Evolutionary conservation across 805 yeast genomes (phyloP).

Genomic region (Nakazawaea wickerhamii): DNA sequence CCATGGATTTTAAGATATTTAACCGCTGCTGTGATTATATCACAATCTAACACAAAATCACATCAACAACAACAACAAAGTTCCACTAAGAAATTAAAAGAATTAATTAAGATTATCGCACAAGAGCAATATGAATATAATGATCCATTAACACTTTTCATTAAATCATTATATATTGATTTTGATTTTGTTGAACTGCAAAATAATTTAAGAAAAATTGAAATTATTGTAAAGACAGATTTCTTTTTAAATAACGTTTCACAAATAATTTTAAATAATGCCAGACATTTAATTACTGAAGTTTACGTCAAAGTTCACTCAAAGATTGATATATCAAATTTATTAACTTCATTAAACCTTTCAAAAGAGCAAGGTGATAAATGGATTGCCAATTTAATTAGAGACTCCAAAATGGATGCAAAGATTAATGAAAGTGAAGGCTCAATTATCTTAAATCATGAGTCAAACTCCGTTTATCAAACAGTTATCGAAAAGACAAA

Average conservation of each 20-base stretch:
- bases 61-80: constrained; percentile 19
- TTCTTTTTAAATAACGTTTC: constrained; percentile 46
- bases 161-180: constrained; percentile 49
- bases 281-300: constrained; percentile 47
- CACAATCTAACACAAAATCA: constrained; percentile 28
- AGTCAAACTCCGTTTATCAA: constrained; percentile 53
- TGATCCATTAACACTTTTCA: constrained; percentile 58
- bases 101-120: constrained; percentile 48
- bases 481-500: constrained; percentile 66
- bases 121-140: constrained; percentile 61
- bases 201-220: constrained; percentile 40
- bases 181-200: constrained; percentile 54
- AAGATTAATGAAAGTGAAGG: constrained; percentile 48
- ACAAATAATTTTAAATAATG: constrained; percentile 37
- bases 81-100: constrained; percentile 52
- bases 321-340: constrained; percentile 38
- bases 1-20: constrained; percentile 69
- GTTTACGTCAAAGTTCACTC: constrained; percentile 50
- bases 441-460: constrained; percentile 46
- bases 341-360: constrained; percentile 40
- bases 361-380: constrained; percentile 41
- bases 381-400: constrained; percentile 45
- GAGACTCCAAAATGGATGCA: constrained; percentile 47
- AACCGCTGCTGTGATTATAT: constrained; percentile 49
- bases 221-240: constrained; percentile 45